Evolutionary conservation across 1,284 basidiomycete genomes (phyloP).

Genomic region (Ustanciosporium gigantosporum): DNA sequence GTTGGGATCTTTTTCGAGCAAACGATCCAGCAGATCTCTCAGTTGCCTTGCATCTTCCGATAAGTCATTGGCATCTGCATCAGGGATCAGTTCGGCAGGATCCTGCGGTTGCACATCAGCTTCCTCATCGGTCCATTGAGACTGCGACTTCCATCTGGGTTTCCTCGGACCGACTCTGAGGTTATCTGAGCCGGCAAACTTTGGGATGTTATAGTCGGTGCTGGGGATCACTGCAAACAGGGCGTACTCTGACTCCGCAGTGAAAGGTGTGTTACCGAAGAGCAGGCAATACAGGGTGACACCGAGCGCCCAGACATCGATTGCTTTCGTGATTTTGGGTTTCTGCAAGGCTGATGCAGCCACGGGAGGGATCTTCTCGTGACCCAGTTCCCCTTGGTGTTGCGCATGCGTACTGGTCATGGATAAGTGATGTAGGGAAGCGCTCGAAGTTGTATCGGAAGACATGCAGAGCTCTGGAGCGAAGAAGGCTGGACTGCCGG

Average conservation of each 20-base stretch:
- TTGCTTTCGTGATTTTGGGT: conserved; percentile 76
- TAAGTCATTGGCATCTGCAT: conserved; percentile 12
- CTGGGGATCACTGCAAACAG: conserved; percentile 83
- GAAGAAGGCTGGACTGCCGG: conserved; percentile 95
- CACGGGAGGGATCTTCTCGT: not conserved
- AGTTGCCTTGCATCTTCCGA: conserved; percentile 60
- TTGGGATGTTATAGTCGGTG: conserved; percentile 74
- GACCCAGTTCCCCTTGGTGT: no score
- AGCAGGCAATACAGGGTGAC: conserved; percentile 93
- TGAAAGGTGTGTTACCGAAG: conserved; percentile 79
- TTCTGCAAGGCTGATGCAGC: not conserved
- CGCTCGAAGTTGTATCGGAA: conserved; percentile 42
- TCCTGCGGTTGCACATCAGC: conserved; percentile 28
- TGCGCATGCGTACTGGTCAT: not conserved
- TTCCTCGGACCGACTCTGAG: conserved; percentile 59
- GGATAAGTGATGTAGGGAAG: conserved; percentile 22
- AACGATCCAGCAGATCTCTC: conserved; percentile 72
- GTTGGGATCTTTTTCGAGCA: conserved; percentile 81
- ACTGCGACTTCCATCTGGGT: conserved; percentile 39
- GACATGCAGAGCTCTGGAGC: conserved; percentile 84
- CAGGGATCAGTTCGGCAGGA: conserved; percentile 25
- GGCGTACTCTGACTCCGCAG: conserved; percentile 72
- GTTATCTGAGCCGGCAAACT: conserved; percentile 75
- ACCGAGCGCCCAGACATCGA: conserved; percentile 99
- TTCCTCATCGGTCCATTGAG: conserved; percentile 47